Conservation (phyloP, 441 rosid species). For the Raphanus hybrid region DNA sequence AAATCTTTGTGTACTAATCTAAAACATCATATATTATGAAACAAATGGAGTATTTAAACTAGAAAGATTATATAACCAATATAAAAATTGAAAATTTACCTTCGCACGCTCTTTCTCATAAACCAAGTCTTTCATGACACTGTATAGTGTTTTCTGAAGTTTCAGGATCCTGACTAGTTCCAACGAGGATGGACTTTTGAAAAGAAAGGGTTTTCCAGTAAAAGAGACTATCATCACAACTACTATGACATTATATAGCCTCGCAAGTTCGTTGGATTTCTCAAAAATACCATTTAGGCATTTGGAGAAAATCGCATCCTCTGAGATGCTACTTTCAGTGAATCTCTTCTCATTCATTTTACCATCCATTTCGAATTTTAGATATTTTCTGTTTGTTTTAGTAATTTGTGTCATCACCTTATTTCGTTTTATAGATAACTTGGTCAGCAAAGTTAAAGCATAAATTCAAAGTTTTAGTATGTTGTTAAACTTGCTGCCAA, state of each 20-base stretch:
- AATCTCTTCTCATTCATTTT: neutral
- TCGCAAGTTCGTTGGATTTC: no score
- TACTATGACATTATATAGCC: no score
- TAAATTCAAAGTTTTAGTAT: neutral
- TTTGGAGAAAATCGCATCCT: no score
- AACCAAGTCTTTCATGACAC: neutral
- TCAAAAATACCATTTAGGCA: no score
- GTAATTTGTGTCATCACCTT: neutral
- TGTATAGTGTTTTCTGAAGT: neutral
- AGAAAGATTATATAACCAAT: neutral
- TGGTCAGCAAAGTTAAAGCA: neutral
- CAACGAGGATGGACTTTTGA: neutral
- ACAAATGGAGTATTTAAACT: no score
- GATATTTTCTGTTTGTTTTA: neutral
- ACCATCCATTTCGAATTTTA: neutral
- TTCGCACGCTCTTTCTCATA: neutral
- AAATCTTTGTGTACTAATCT: no score
- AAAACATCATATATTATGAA: no score
- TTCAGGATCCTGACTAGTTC: neutral
- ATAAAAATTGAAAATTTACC: neutral
- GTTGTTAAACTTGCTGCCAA: neutral
- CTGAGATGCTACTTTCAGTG: no score
- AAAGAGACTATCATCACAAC: no score
- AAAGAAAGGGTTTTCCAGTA: neutral
- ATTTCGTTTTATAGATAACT: neutral